Evolutionary conservation across 1,284 basidiomycete genomes (phyloP), one percentile per base, ranked within the genome.

Genomic region (Amylostereum areolatum): DNA sequence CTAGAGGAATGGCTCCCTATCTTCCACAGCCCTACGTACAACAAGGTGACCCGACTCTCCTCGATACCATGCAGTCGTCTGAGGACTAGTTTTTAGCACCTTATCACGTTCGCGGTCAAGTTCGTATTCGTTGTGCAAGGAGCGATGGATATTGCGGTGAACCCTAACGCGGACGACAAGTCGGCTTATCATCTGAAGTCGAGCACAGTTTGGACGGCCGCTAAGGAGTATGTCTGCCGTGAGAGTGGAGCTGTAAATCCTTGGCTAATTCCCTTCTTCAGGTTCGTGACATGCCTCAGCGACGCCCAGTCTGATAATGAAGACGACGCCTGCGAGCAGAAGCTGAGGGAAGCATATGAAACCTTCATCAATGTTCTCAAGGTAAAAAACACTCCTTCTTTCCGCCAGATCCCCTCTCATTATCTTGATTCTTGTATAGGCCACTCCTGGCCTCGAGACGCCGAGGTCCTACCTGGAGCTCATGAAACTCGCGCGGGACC

Each of bases 61-160:
- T 18, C 18, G 18, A 18, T 18, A 18, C 18, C 18, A 18, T 18
- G 18, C 18, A 18, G 18, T 18, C 18, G 18, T 18, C 18, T 18
- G 18, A 18, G 18, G 37, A 39, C 37, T n/a, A 5, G 37, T 39
- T 39, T 6, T 18, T 40, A 53, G 52, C 27, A 28, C 32, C 4
- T 45, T 27, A 41, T 37, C 4, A 30, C 40, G 9, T 48, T 27
- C 45, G 27, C 45, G 1, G 10, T 53, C 27, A 53, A 53, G 29
- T 35, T 34, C 1, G 51, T 37, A n/a, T 43, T 53, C 11, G 35
- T 53, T 33, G 37, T 53, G 11, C 52, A 53, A 25, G 52, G 52
- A 36, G 33, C 46, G 11, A 42, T 37, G 37, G 35, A 42, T 9
- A 18, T 53, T 29, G 43, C 36, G 34, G 34, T 53, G 41, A 5